Percentiles rank a stretch among this genome's conserved stretches.
These are phyloP conservation scores for Tolypocladium guangdongense DNA, from an alignment of 2,329 filamentous ascomycete species.

Conservation along the genomic window DNA sequence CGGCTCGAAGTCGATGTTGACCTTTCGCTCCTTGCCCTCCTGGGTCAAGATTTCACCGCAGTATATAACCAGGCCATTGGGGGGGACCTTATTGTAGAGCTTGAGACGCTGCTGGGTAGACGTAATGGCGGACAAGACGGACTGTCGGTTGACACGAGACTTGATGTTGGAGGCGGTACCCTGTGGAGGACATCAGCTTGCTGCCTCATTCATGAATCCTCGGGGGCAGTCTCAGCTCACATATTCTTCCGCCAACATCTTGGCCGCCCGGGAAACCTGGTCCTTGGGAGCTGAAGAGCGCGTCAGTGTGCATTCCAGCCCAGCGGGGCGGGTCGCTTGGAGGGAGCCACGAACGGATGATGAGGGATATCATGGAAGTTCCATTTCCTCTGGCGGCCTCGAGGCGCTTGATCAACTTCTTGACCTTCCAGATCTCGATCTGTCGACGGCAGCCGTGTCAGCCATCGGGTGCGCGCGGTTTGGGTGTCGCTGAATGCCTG, in stretches of 20 bases:
- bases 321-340: background rate
- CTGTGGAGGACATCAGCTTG: conserved; percentile 32
- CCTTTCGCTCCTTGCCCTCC: conserved; percentile 97
- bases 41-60: conserved; percentile 99
- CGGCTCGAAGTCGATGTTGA: conserved; percentile 99
- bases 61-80: conserved; percentile 96
- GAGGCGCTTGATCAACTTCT: conserved; percentile 98
- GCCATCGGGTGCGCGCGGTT: conserved; percentile 1
- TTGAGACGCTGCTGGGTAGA: conserved; percentile 98
- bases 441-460: conserved; percentile 18
- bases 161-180: conserved; percentile 99
- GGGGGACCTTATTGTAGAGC: conserved; percentile 97
- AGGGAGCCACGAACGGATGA: conserved; percentile 64
- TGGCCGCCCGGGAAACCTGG: conserved; percentile 88
- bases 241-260: conserved; percentile 99
- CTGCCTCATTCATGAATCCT: background rate
- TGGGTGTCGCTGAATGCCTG: background rate
- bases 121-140: conserved; percentile 94
- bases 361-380: conserved; percentile 98
- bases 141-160: conserved; percentile 96
- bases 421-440: conserved; percentile 91
- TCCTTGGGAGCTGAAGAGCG: conserved; percentile 73
- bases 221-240: conserved; percentile 36
- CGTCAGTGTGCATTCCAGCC: conserved; percentile 1
- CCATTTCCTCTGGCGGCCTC: conserved; percentile 96